These are phyloP conservation scores for Obba rivulosa DNA, from an alignment of 768 basidiomycete genomes.

Conservation along the genomic window DNA sequence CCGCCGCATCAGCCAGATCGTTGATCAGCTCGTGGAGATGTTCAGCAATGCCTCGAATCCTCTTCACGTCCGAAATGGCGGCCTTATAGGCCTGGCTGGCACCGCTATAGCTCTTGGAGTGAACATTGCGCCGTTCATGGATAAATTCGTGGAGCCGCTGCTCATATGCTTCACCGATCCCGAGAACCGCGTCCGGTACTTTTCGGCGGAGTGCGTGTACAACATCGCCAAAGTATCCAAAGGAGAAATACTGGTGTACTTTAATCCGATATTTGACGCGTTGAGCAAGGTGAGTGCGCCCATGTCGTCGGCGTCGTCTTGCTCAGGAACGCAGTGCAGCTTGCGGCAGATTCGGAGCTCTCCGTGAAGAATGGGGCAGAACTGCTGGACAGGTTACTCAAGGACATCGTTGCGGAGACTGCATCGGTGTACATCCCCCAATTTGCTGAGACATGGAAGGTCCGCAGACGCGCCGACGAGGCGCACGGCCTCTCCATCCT, in stretches of 20 bases:
- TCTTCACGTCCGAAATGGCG: conserved; percentile 88
- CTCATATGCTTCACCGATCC: conserved; percentile 90
- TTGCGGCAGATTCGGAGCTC: conserved; percentile 90
- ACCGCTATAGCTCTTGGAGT: conserved; percentile 96
- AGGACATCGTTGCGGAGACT: conserved; percentile 96
- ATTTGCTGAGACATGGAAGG: conserved; percentile 73
- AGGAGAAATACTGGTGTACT: conserved; percentile 93
- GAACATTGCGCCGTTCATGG: conserved; percentile 91
- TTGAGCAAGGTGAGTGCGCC: conserved; percentile 75
- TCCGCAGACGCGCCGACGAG: conserved; percentile 33
- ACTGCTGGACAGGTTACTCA: conserved; percentile 91
- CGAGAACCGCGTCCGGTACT: conserved; percentile 94
- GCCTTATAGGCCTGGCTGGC: conserved; percentile 92
- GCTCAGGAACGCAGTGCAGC: conserved; percentile 41
- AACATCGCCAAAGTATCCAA: conserved; percentile 98
- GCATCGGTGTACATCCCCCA: conserved; percentile 92
- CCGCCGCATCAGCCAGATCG: conserved; percentile 76
- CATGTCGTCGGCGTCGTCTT: conserved; percentile 4
- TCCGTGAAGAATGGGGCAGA: conserved; percentile 99
- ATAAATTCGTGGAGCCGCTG: conserved; percentile 84
- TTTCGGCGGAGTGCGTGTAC: conserved; percentile 96
- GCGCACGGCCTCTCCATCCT: conserved; percentile 49
- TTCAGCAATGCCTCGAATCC: conserved; percentile 80
- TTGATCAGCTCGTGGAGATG: conserved; percentile 94
- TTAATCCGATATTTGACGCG: conserved; percentile 97